Conservation (phyloP, 371 early-diverging fungal genomes). For the Haplosporangium sp. region DNA sequence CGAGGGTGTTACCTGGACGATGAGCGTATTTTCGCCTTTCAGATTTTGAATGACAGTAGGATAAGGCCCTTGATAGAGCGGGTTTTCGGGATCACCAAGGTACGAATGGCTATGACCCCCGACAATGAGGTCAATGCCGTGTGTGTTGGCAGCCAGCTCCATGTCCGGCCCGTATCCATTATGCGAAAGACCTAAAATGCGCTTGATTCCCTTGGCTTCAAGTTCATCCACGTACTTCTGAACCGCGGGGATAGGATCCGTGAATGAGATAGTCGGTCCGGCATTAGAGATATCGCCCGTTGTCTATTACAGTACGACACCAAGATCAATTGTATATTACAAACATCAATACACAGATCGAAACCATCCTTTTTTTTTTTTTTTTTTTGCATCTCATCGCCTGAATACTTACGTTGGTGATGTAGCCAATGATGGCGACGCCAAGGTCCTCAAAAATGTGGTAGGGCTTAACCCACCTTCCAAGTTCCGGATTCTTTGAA, state of each 20-base stretch:
- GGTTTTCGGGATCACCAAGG: conserved; percentile 58
- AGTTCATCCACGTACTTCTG: conserved; percentile 71
- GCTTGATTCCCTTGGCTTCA: conserved; percentile 67
- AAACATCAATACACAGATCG: conserved; percentile 52
- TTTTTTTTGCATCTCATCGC: too few species aligned
- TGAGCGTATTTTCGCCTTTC: conserved; percentile 67
- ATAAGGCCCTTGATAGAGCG: conserved; percentile 62
- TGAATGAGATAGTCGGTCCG: conserved; percentile 56
- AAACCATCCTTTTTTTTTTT: not conserved
- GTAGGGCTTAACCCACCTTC: conserved; percentile 70
- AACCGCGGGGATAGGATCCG: conserved; percentile 64
- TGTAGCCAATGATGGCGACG: conserved; percentile 73
- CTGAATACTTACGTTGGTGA: conserved; percentile 60
- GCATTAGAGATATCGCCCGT: conserved; percentile 68
- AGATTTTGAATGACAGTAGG: conserved; percentile 68
- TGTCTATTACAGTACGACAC: conserved; percentile 35
- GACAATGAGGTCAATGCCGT: conserved; percentile 70
- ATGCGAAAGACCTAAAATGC: conserved; percentile 75
- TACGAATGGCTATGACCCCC: conserved; percentile 83
- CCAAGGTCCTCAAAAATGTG: conserved; percentile 69
- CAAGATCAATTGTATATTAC: not conserved
- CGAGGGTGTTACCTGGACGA: conserved; percentile 63
- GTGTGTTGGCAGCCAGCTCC: conserved; percentile 65
- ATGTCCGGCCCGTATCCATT: conserved; percentile 74
- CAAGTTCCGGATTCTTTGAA: conserved; percentile 56